Conservation (phyloP, 2,329 filamentous ascomycete genomes). For the Cladosporium sp. region DNA sequence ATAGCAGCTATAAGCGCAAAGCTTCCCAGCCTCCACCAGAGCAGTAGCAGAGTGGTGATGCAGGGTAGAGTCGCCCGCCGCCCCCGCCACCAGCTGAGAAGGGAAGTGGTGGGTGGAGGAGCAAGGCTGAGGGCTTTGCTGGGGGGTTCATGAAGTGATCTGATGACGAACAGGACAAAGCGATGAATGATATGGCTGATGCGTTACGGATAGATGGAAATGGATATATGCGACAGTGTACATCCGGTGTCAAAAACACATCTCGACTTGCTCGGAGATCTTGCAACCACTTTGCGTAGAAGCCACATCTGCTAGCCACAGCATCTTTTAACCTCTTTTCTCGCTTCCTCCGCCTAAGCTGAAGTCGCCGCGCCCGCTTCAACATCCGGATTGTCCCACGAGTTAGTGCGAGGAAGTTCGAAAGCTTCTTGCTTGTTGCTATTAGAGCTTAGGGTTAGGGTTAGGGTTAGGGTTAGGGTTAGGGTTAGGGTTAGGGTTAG, state of each 20-base stretch:
- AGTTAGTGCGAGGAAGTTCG: background rate
- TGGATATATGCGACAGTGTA: background rate
- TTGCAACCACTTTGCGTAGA: background rate
- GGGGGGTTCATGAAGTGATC: slow-evolving; percentile 16
- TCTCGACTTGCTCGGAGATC: background rate
- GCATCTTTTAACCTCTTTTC: background rate
- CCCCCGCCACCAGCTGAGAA: slow-evolving; percentile 14
- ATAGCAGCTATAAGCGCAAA: background rate
- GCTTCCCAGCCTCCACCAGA: background rate
- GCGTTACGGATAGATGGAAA: background rate
- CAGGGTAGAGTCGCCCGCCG: slow-evolving; percentile 13
- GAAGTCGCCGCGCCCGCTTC: background rate
- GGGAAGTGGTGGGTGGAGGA: background rate
- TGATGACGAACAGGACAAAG: background rate
- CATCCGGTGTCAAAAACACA: background rate
- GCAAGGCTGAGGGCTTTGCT: slow-evolving; percentile 18
- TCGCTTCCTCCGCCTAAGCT: background rate
- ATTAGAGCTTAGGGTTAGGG: too few species aligned
- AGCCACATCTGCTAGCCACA: background rate
- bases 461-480: too few species aligned
- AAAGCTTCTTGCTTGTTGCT: background rate
- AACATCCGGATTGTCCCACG: background rate
- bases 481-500: too few species aligned
- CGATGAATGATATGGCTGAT: background rate
- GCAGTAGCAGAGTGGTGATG: background rate